These are phyloP conservation scores for Pseudogymnoascus verrucosus DNA, from an alignment of 2,329 filamentous ascomycete genomes.

Conservation along the genomic window DNA sequence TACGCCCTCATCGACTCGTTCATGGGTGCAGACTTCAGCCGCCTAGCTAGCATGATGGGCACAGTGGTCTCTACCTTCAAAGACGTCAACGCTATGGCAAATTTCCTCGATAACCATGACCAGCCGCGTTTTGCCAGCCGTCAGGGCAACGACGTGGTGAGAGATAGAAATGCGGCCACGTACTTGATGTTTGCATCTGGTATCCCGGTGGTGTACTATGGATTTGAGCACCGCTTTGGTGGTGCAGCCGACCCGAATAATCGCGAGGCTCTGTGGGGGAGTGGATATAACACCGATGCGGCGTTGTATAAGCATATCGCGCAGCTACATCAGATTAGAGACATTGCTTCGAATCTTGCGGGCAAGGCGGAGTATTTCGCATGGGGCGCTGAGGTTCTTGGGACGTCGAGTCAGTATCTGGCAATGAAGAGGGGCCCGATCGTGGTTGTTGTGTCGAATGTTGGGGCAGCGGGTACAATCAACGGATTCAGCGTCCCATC, in stretches of 20 bases:
- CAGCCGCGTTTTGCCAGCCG: constrained; percentile 31
- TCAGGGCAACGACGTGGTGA: constrained; percentile 11
- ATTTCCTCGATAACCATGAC: constrained; percentile 38
- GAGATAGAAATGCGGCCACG: constrained; percentile 38
- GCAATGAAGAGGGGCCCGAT: not conserved
- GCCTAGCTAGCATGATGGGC: constrained; percentile 23
- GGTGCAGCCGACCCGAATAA: constrained; percentile 32
- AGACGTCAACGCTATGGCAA: constrained; percentile 22
- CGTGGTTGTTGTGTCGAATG: not conserved
- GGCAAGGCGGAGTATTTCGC: not conserved
- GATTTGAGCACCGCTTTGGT: constrained; percentile 42
- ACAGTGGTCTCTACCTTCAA: constrained; percentile 15
- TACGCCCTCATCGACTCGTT: constrained; percentile 38
- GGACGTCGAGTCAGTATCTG: not conserved
- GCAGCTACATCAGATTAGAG: not conserved
- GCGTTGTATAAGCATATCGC: constrained; percentile 33
- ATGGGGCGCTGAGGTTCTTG: not conserved
- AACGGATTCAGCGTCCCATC: not conserved
- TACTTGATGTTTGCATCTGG: constrained; percentile 41
- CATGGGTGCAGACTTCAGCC: constrained; percentile 10
- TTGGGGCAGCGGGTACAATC: not conserved
- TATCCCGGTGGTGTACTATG: constrained; percentile 44
- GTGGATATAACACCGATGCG: constrained; percentile 31
- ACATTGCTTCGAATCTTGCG: not conserved
- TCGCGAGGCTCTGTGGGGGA: constrained; percentile 37